Conservation (phyloP, 2,329 filamentous ascomycete genomes). For the Cordyceps sp. region DNA sequence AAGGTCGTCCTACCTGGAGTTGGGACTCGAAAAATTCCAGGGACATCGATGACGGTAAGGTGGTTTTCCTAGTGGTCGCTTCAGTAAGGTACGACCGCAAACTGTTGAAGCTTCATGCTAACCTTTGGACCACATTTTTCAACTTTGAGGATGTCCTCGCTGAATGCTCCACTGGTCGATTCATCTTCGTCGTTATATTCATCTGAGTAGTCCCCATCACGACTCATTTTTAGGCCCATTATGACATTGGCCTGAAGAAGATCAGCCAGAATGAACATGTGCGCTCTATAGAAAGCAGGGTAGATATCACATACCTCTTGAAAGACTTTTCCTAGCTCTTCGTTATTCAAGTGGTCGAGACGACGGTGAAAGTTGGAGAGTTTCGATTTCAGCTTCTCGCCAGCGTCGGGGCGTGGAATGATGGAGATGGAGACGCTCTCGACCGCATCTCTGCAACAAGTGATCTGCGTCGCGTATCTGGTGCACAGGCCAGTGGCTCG, state of each 20-base stretch:
- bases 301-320: slow-evolving; percentile 14
- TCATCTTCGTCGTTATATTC: slow-evolving; percentile 1
- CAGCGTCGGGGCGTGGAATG: slow-evolving; percentile 14
- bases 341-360: slow-evolving; percentile 7
- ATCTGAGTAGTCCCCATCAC: slow-evolving; percentile 5
- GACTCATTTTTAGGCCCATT: slow-evolving; percentile 34
- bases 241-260: slow-evolving; percentile 20
- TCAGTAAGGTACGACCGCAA: too few relatives aligned
- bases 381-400: slow-evolving; percentile 4
- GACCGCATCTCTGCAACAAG: slow-evolving; percentile 11
- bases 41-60: slow-evolving; percentile 36
- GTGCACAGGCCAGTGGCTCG: slow-evolving; percentile 27
- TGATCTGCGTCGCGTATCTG: slow-evolving; percentile 24
- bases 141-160: slow-evolving; percentile 23
- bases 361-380: slow-evolving; percentile 11
- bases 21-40: slow-evolving; percentile 30
- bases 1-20: slow-evolving; percentile 7
- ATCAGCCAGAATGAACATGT: too few relatives aligned
- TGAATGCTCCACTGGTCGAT: slow-evolving; percentile 19
- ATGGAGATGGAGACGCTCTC: slow-evolving; percentile 20
- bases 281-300: too few relatives aligned
- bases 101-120: background rate
- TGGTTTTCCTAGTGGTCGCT: slow-evolving; percentile 14
- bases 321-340: slow-evolving; percentile 21
- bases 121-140: slow-evolving; percentile 25